phyloP scores from a whole-genome alignment of 345 rosid genomes.

The Cardamine resedifolia region DNA sequence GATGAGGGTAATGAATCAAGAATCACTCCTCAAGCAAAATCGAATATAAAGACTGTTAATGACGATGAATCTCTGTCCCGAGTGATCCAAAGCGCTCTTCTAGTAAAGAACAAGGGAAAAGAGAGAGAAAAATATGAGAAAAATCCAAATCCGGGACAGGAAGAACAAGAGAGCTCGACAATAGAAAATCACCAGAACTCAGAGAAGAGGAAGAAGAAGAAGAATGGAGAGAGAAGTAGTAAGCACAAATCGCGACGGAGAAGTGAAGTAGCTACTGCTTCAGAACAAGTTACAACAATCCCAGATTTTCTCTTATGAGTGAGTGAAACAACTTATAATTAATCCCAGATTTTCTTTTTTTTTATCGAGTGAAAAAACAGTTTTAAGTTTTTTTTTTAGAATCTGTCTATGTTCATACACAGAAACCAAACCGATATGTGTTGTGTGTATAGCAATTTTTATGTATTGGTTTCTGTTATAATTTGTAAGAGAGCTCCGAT shows the following conservation, averaged over 20 bases:
- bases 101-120: conserved; percentile 39
- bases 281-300: conserved; percentile 50
- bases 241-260: conserved; percentile 48
- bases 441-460: no score
- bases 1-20: conserved; percentile 58
- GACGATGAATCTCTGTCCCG: conserved; percentile 54
- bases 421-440: no score
- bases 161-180: conserved; percentile 10
- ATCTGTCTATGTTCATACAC: no score
- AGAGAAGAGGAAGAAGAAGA: conserved; percentile 49
- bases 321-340: no score
- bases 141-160: background rate
- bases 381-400: no score
- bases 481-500: no score
- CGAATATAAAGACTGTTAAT: conserved; percentile 28
- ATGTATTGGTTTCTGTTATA: no score
- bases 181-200: background rate
- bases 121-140: conserved; percentile 2
- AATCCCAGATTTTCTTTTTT: no score
- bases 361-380: no score
- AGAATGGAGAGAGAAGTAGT: conserved; percentile 46
- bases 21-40: conserved; percentile 18
- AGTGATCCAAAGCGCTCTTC: conserved; percentile 63
- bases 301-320: conserved; percentile 70
- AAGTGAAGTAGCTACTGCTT: no score